Conservation (phyloP, 1,139 yeast species). For the Williopsis jadinii region DNA sequence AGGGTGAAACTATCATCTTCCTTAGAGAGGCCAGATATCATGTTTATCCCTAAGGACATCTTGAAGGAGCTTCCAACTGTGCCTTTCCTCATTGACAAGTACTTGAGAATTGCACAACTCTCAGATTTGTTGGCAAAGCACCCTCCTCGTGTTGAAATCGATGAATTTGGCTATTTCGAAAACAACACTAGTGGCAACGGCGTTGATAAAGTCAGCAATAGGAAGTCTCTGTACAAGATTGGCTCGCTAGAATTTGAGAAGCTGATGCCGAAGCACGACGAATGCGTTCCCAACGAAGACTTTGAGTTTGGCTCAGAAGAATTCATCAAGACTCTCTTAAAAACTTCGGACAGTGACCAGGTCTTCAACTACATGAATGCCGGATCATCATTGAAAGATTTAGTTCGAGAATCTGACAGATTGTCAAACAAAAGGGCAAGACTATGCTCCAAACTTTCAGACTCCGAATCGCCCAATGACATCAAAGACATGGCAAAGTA, state of each 20-base stretch:
- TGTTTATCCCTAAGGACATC: slow-evolving; percentile 28
- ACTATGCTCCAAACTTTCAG: slow-evolving; percentile 12
- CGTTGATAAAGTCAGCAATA: slow-evolving; percentile 3
- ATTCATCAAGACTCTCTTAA: slow-evolving; percentile 28
- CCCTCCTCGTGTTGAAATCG: slow-evolving; percentile 10
- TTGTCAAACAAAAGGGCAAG: slow-evolving; percentile 13
- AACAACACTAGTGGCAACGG: slow-evolving; percentile 4
- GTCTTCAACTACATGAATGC: slow-evolving; percentile 18
- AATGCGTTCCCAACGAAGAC: slow-evolving; percentile 8
- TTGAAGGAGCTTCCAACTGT: slow-evolving; percentile 58
- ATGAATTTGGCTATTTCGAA: slow-evolving; percentile 14
- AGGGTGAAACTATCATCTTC: slow-evolving; percentile 50
- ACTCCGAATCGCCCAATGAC: slow-evolving; percentile 10
- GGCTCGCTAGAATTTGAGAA: slow-evolving; percentile 52
- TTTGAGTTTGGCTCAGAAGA: slow-evolving; percentile 32
- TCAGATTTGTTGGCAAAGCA: slow-evolving; percentile 35
- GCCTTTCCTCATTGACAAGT: slow-evolving; percentile 63
- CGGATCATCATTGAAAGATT: slow-evolving; percentile 16
- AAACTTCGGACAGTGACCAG: slow-evolving; percentile 21
- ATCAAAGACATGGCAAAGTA: slow-evolving; percentile 6
- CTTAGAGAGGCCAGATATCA: slow-evolving; percentile 37
- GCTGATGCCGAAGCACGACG: slow-evolving; percentile 16
- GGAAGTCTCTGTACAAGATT: slow-evolving; percentile 35
- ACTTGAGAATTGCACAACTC: slow-evolving; percentile 53
- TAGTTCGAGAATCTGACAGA: slow-evolving; percentile 16